Percentiles rank a stretch among this genome's conserved stretches.
These are phyloP conservation scores for Fraxinus excelsior DNA, from an alignment of 257 asterid genomes.

Conservation along the genomic window DNA sequence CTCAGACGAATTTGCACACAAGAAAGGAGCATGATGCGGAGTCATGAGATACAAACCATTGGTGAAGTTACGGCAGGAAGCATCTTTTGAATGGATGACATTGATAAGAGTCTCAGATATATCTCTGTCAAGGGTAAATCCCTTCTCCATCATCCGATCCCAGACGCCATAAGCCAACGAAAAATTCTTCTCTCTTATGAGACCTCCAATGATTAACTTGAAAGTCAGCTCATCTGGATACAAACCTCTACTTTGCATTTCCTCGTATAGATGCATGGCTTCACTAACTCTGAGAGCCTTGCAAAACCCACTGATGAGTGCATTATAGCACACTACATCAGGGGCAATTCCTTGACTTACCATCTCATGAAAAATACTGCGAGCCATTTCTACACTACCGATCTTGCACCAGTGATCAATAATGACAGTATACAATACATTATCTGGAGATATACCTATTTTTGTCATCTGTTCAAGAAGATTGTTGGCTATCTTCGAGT, in stretches of 20 bases:
- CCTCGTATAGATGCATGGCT: slow-evolving; percentile 68
- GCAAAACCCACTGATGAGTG: slow-evolving; percentile 75
- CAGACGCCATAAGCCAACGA: slow-evolving; percentile 76
- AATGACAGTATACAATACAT: slow-evolving; percentile 65
- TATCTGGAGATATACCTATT: slow-evolving; percentile 59
- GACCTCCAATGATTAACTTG: slow-evolving; percentile 72
- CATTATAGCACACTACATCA: slow-evolving; percentile 76
- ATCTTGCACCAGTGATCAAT: slow-evolving; percentile 70
- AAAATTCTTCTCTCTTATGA: slow-evolving; percentile 64
- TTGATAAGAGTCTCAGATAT: slow-evolving; percentile 65
- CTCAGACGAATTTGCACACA: neutral
- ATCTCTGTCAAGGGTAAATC: slow-evolving; percentile 83
- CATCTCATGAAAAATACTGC: slow-evolving; percentile 62
- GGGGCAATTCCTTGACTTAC: slow-evolving; percentile 65
- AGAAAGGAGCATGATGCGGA: slow-evolving; percentile 8
- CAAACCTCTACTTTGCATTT: slow-evolving; percentile 65
- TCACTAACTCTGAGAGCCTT: slow-evolving; percentile 62
- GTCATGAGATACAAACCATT: slow-evolving; percentile 28
- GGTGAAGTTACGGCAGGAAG: slow-evolving; percentile 29
- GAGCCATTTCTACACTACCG: slow-evolving; percentile 62
- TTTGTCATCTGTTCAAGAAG: slow-evolving; percentile 75
- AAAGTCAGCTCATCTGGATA: slow-evolving; percentile 82
- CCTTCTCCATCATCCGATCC: slow-evolving; percentile 97
- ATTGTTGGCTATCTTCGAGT: slow-evolving; percentile 51
- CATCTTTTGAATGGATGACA: slow-evolving; percentile 51